A percentile compares a stretch with the other conserved stretches of the same genome.
phyloP scores from a whole-genome alignment of 306 rosid genomes.

The Abrus pulchellus region DNA sequence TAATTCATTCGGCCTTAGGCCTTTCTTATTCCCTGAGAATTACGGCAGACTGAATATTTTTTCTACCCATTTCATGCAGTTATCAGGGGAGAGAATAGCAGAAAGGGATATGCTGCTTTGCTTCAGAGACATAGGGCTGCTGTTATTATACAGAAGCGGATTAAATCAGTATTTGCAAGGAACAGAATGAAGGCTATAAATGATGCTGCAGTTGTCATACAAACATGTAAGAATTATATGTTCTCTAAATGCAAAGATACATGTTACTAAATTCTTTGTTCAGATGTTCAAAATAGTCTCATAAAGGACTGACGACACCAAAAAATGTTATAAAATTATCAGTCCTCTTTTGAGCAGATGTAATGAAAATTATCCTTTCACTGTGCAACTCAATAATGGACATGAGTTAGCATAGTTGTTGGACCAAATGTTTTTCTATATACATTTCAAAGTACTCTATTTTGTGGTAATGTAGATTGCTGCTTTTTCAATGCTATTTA shows the following conservation, averaged over 20 bases:
- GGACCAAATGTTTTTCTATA: background rate
- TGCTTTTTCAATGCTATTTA: background rate
- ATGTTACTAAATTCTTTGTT: background rate
- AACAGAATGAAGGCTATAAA: slow-evolving; percentile 58
- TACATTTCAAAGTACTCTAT: slow-evolving; percentile 7
- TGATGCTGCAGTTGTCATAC: slow-evolving; percentile 78
- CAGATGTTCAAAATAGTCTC: slow-evolving; percentile 10
- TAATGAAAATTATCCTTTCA: background rate
- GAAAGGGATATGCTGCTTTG: slow-evolving; percentile 70
- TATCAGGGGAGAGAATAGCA: slow-evolving; percentile 76
- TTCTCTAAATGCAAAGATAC: slow-evolving; percentile 25
- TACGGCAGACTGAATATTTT: slow-evolving; percentile 21
- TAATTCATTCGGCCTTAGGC: slow-evolving; percentile 42
- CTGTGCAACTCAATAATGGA: slow-evolving; percentile 31
- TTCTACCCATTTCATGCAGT: slow-evolving; percentile 64
- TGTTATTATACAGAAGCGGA: slow-evolving; percentile 70
- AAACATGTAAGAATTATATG: slow-evolving; percentile 66
- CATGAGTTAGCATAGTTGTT: slow-evolving; percentile 31
- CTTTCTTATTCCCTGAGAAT: slow-evolving; percentile 48
- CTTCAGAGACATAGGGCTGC: slow-evolving; percentile 83
- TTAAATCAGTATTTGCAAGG: slow-evolving; percentile 63
- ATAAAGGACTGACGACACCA: slow-evolving; percentile 10
- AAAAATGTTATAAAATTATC: slow-evolving; percentile 21
- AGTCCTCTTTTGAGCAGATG: background rate
- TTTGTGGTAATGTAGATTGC: background rate